Conservation (phyloP, 805 yeast genomes). For the Alloascoidea africana region DNA sequence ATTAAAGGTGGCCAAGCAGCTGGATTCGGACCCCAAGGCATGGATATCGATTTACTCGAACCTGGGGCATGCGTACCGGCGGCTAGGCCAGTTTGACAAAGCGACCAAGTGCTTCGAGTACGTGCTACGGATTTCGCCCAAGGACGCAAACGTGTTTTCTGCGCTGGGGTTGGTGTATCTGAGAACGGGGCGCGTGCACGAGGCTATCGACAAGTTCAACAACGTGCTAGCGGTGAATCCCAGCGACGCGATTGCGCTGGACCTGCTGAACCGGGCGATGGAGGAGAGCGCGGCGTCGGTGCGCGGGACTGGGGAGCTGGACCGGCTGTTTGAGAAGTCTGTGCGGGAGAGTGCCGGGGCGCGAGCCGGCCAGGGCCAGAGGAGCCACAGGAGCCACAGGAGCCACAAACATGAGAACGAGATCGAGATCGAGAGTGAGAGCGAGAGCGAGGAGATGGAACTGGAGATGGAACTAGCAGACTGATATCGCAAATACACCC, state of each 20-base stretch:
- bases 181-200: conserved; percentile 43
- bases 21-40: conserved; percentile 67
- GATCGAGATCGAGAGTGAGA: no score
- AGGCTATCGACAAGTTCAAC: conserved; percentile 67
- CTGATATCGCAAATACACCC: no score
- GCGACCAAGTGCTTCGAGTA: conserved; percentile 65
- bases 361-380: background rate
- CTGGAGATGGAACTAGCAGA: no score
- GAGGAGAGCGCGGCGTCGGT: conserved; percentile 33
- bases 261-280: conserved; percentile 64
- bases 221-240: conserved; percentile 69
- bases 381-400: background rate
- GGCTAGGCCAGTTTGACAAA: conserved; percentile 41
- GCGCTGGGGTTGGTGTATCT: conserved; percentile 77
- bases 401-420: no score
- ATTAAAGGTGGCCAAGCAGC: conserved; percentile 44
- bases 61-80: conserved; percentile 77
- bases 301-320: background rate
- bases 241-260: conserved; percentile 72
- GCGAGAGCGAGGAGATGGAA: no score
- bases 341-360: conserved; percentile 1
- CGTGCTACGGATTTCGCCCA: conserved; percentile 53
- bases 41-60: conserved; percentile 80
- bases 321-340: background rate
- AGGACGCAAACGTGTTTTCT: conserved; percentile 61